A percentile compares a stretch with the other conserved stretches of the same genome.
phyloP scores from a whole-genome alignment of 805 yeast genomes.

The Hanseniaspora guilliermondii region DNA sequence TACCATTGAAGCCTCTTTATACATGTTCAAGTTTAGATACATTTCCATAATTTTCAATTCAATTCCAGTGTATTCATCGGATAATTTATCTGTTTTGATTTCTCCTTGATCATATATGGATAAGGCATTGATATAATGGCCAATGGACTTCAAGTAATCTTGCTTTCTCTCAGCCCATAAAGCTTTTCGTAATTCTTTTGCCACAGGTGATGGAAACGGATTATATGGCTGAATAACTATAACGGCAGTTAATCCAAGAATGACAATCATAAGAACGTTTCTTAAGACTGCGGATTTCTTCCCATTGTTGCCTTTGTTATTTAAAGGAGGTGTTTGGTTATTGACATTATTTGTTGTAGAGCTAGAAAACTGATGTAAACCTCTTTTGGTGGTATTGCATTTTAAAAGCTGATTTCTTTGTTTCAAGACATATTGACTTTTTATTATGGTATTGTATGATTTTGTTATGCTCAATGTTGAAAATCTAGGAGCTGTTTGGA shows the following conservation, averaged over 20 bases:
- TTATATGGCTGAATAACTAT: constrained; percentile 5
- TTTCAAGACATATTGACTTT: background rate
- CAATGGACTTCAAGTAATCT: constrained; percentile 57
- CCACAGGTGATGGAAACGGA: constrained; percentile 54
- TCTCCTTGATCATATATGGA: constrained; percentile 39
- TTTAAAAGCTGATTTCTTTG: background rate
- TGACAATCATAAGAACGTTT: background rate
- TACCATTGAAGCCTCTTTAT: constrained; percentile 50
- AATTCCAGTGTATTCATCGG: constrained; percentile 81
- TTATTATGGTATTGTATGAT: background rate
- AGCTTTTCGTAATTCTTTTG: constrained; percentile 58
- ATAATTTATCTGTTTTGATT: constrained; percentile 41
- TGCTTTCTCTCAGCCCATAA: constrained; percentile 73
- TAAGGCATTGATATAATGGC: constrained; percentile 62
- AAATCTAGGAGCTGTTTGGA: background rate
- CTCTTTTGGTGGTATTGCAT: background rate
- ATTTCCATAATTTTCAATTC: constrained; percentile 79
- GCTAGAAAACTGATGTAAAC: background rate
- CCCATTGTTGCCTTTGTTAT: background rate
- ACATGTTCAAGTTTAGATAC: constrained; percentile 57
- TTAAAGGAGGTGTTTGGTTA: background rate
- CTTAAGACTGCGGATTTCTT: constrained; percentile 8
- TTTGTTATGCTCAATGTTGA: background rate
- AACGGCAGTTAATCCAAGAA: background rate
- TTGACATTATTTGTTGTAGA: background rate